These are phyloP conservation scores for Prunus persica DNA, from an alignment of 306 rosid species.

Conservation along the genomic window DNA sequence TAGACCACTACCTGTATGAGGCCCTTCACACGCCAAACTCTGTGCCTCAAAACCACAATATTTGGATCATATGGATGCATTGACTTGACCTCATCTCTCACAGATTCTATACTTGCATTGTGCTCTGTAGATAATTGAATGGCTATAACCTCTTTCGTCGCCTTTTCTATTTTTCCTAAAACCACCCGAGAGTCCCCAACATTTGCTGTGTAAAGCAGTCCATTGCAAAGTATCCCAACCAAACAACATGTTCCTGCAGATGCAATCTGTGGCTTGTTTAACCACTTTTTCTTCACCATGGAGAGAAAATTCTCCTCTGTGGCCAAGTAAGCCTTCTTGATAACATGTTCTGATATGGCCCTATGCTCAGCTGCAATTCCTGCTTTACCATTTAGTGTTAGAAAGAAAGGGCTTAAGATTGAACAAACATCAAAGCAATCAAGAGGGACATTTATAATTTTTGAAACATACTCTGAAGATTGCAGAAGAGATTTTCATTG, in stretches of 20 bases:
- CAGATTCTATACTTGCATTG: conserved; percentile 64
- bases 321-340: conserved; percentile 54
- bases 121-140: conserved; percentile 76
- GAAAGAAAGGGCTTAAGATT: not conserved
- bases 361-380: conserved; percentile 55
- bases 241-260: conserved; percentile 74
- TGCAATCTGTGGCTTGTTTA: conserved; percentile 60
- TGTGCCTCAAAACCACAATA: conserved; percentile 63
- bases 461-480: conserved; percentile 61
- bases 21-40: conserved; percentile 90
- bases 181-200: conserved; percentile 78
- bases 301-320: conserved; percentile 78
- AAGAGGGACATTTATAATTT: not conserved
- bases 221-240: conserved; percentile 70
- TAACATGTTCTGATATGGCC: conserved; percentile 60
- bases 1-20: conserved; percentile 61
- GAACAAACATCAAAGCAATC: not conserved
- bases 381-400: conserved; percentile 21
- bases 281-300: conserved; percentile 68
- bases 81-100: conserved; percentile 57
- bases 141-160: conserved; percentile 59
- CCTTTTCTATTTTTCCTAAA: conserved; percentile 59
- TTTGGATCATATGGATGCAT: conserved; percentile 67
- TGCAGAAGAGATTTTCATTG: conserved; percentile 61
- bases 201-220: conserved; percentile 61